Evolutionary conservation across 192 early-diverging fungal species (phyloP).

Genomic region (Spinellus fusiger): DNA sequence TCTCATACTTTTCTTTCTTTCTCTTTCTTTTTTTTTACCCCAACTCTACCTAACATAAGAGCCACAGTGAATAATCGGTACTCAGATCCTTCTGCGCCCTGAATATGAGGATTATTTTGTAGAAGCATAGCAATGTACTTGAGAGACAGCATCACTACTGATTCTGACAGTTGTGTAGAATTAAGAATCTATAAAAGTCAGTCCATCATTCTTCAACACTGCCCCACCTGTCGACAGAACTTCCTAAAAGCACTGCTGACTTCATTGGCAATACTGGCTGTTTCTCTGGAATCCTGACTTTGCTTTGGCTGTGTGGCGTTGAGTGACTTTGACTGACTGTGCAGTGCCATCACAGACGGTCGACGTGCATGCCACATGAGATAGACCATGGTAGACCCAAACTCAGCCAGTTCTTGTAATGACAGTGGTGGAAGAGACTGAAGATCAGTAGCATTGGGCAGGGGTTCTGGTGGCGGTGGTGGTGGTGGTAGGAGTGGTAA

Average conservation of each 20-base stretch:
- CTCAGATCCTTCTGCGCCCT: conserved; percentile 50
- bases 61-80: conserved; percentile 50
- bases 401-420: conserved; percentile 40
- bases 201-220: neutral
- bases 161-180: conserved; percentile 45
- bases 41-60: conserved; percentile 38
- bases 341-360: conserved; percentile 29
- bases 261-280: conserved; percentile 16
- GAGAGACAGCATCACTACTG: conserved; percentile 43
- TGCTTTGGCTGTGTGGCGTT: neutral
- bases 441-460: conserved; percentile 15
- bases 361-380: conserved; percentile 44
- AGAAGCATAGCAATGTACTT: conserved; percentile 49
- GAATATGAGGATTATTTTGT: conserved; percentile 30
- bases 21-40: neutral
- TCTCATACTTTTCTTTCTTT: neutral
- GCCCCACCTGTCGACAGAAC: conserved; percentile 34
- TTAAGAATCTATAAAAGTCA: conserved; percentile 37
- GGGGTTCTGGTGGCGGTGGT: conserved; percentile 5
- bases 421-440: conserved; percentile 1
- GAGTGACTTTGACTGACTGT: conserved; percentile 11
- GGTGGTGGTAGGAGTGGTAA: conserved; percentile 7
- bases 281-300: conserved; percentile 13
- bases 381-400: conserved; percentile 53
- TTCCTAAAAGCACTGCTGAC: conserved; percentile 28